Conservation (phyloP, 306 rosid species). For the Cucurbita maxima region DNA sequence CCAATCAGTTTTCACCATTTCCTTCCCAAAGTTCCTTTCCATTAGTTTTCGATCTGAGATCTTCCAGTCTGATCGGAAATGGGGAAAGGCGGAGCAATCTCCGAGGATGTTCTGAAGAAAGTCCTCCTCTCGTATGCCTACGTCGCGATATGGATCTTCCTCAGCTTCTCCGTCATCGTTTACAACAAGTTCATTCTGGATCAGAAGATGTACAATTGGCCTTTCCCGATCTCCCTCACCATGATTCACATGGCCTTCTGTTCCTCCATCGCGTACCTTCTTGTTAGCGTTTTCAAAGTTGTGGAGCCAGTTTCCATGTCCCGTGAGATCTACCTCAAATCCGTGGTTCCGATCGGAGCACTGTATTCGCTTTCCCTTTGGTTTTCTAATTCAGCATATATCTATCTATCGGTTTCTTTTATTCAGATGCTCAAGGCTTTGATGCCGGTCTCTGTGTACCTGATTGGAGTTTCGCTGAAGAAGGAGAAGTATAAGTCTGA, state of each 20-base stretch:
- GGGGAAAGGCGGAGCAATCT: constrained; percentile 48
- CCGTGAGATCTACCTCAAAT: constrained; percentile 53
- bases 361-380: constrained; percentile 83
- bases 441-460: constrained; percentile 91
- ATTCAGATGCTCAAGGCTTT: constrained; percentile 94
- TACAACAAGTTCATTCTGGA: constrained; percentile 94
- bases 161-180: constrained; percentile 82
- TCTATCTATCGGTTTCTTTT: constrained; percentile 78
- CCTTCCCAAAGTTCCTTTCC: background rate
- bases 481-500: constrained; percentile 56
- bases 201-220: constrained; percentile 92
- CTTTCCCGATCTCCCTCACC: constrained; percentile 81
- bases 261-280: constrained; percentile 66
- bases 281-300: constrained; percentile 67
- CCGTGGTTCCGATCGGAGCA: constrained; percentile 94
- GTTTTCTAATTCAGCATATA: constrained; percentile 87
- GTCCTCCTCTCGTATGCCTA: constrained; percentile 71
- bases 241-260: constrained; percentile 99
- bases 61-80: constrained; percentile 8
- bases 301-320: constrained; percentile 88
- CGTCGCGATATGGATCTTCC: constrained; percentile 87
- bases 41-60: constrained; percentile 21
- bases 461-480: constrained; percentile 50
- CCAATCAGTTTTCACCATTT: background rate
- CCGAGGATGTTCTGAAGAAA: constrained; percentile 65